A percentile compares a stretch with the other conserved stretches of the same genome.
phyloP scores from a whole-genome alignment of 306 rosid genomes.

The Sophora flavescens region DNA sequence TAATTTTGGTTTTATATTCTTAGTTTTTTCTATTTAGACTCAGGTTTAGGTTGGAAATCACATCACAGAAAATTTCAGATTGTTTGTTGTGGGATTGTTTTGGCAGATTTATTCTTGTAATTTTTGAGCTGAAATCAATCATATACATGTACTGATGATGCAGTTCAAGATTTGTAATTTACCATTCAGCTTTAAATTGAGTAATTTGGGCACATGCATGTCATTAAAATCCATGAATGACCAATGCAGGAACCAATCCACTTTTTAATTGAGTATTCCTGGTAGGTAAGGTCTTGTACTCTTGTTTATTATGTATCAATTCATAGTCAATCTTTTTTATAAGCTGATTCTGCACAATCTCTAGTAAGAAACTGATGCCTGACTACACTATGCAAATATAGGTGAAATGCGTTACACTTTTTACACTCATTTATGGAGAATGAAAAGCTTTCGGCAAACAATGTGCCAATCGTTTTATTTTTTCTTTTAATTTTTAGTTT shows the following conservation, averaged over 20 bases:
- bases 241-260: conserved; percentile 24
- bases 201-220: background rate
- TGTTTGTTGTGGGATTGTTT: conserved; percentile 32
- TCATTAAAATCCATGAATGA: background rate
- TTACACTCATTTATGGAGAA: background rate
- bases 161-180: conserved; percentile 5
- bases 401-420: background rate
- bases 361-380: conserved; percentile 15
- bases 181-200: background rate
- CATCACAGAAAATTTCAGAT: conserved; percentile 23
- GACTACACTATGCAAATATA: conserved; percentile 10
- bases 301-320: conserved; percentile 28
- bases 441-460: background rate
- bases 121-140: conserved; percentile 42
- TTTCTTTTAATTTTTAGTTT: conserved; percentile 2
- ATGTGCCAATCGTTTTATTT: conserved; percentile 6
- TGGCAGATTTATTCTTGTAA: conserved; percentile 17
- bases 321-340: conserved; percentile 28
- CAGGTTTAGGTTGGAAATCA: background rate
- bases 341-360: conserved; percentile 26
- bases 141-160: background rate
- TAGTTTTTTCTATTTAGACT: background rate
- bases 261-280: background rate
- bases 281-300: background rate
- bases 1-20: too few relatives aligned